Evolutionary conservation across 2,329 filamentous ascomycete species (phyloP).

Genomic region (Sclerotinia sclerotiorum): DNA sequence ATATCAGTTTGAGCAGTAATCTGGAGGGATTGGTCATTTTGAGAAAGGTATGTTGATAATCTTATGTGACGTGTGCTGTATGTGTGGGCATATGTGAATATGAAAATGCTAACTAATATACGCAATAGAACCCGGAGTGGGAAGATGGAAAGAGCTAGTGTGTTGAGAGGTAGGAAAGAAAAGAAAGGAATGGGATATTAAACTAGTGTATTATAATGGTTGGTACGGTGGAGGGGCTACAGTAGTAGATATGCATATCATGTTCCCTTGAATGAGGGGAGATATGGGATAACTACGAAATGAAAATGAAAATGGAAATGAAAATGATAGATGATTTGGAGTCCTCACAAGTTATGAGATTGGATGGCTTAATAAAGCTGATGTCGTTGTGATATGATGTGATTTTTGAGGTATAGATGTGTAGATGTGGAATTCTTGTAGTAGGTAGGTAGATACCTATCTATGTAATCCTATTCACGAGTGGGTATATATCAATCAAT

Average conservation of each 20-base stretch:
- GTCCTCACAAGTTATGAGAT: not conserved
- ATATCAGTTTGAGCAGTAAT: slow-evolving; percentile 85
- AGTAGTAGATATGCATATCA: slow-evolving; percentile 29
- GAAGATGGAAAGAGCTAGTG: slow-evolving; percentile 48
- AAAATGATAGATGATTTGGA: slow-evolving; percentile 34
- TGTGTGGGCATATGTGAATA: not conserved
- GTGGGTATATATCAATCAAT: too few species aligned
- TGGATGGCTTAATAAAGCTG: not conserved
- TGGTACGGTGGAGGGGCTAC: slow-evolving; percentile 1
- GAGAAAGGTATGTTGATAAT: slow-evolving; percentile 71
- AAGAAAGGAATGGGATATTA: slow-evolving; percentile 30
- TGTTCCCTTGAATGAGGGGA: slow-evolving; percentile 16
- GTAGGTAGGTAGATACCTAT: too few species aligned
- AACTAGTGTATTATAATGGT: slow-evolving; percentile 41
- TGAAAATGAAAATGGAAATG: slow-evolving; percentile 29
- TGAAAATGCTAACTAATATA: slow-evolving; percentile 23
- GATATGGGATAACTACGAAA: slow-evolving; percentile 17
- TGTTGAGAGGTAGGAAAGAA: slow-evolving; percentile 27
- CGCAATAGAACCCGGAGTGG: slow-evolving; percentile 55
- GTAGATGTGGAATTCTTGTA: too few species aligned
- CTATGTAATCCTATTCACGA: too few species aligned
- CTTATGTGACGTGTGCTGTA: not conserved
- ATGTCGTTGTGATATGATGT: not conserved
- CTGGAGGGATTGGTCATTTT: slow-evolving; percentile 94
- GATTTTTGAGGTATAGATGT: too few species aligned